These are phyloP conservation scores for Psilocybe mexicana DNA, from an alignment of 1,284 basidiomycete genomes.

Conservation along the genomic window DNA sequence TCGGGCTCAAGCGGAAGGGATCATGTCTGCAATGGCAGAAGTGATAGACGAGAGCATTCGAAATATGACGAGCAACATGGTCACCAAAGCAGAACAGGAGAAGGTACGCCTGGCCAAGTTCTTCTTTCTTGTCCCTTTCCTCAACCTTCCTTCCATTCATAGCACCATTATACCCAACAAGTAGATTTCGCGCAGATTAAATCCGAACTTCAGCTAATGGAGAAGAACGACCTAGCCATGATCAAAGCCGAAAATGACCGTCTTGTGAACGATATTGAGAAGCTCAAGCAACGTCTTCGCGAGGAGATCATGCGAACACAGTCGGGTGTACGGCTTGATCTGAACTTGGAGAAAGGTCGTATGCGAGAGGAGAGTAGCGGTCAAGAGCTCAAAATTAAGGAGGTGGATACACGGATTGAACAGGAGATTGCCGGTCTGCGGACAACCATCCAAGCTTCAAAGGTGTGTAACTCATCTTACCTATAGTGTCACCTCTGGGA, in stretches of 20 bases:
- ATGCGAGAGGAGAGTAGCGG: conserved; percentile 92
- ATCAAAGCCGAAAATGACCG: conserved; percentile 97
- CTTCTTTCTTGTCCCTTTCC: neutral
- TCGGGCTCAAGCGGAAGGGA: conserved; percentile 88
- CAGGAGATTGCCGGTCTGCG: conserved; percentile 91
- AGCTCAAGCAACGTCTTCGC: conserved; percentile 91
- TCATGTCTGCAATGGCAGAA: conserved; percentile 93
- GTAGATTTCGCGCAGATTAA: conserved; percentile 98
- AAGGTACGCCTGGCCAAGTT: conserved; percentile 56
- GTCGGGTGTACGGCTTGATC: conserved; percentile 90
- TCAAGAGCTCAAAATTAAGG: conserved; percentile 97
- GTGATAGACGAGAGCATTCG: conserved; percentile 94
- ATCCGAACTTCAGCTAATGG: conserved; percentile 93
- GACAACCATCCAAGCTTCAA: conserved; percentile 91
- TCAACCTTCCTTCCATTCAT: neutral
- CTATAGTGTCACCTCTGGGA: conserved; percentile 20
- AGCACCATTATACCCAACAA: conserved; percentile 95
- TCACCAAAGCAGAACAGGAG: conserved; percentile 92
- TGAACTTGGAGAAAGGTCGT: conserved; percentile 96
- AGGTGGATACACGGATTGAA: conserved; percentile 97
- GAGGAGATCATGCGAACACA: conserved; percentile 94
- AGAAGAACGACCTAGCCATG: conserved; percentile 96
- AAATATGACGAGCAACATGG: conserved; percentile 93
- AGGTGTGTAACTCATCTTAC: conserved; percentile 44
- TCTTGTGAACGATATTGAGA: conserved; percentile 89